A percentile compares a stretch with the other conserved stretches of the same genome.
phyloP scores from a whole-genome alignment of 2,329 filamentous ascomycete genomes.

The Aspergillus sp. region DNA sequence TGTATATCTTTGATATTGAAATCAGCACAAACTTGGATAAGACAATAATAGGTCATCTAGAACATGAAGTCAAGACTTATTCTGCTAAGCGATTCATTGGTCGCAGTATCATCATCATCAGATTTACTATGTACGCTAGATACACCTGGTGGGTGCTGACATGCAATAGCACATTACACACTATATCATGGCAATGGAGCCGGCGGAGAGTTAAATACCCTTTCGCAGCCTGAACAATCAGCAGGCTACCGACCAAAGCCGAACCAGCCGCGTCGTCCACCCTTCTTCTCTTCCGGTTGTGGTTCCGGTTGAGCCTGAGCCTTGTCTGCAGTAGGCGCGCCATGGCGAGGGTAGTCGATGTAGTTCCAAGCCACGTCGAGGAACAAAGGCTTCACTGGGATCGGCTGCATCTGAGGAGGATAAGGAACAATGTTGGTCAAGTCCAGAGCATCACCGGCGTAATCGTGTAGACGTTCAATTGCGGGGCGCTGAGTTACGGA shows the following conservation, averaged over 20 bases:
- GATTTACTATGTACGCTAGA: slow-evolving; percentile 1
- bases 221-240: neutral
- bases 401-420: slow-evolving; percentile 76
- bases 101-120: slow-evolving; percentile 4
- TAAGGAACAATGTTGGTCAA: slow-evolving; percentile 81
- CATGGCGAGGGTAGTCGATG: slow-evolving; percentile 79
- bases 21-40: too few species aligned
- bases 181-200: neutral
- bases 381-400: slow-evolving; percentile 94
- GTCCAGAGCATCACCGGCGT: slow-evolving; percentile 70
- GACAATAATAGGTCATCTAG: too few species aligned
- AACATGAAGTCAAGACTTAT: too few species aligned
- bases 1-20: too few species aligned
- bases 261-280: slow-evolving; percentile 75
- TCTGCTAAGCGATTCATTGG: neutral
- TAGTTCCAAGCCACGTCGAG: slow-evolving; percentile 98
- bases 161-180: neutral
- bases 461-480: slow-evolving; percentile 74
- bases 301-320: slow-evolving; percentile 28
- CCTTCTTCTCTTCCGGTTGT: slow-evolving; percentile 47
- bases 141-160: neutral
- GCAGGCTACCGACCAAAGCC: slow-evolving; percentile 58
- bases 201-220: neutral
- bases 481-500: slow-evolving; percentile 58
- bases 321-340: slow-evolving; percentile 30